Evolutionary conservation across 177 flowering plant species (phyloP).

Genomic region (Telopea speciosissima): DNA sequence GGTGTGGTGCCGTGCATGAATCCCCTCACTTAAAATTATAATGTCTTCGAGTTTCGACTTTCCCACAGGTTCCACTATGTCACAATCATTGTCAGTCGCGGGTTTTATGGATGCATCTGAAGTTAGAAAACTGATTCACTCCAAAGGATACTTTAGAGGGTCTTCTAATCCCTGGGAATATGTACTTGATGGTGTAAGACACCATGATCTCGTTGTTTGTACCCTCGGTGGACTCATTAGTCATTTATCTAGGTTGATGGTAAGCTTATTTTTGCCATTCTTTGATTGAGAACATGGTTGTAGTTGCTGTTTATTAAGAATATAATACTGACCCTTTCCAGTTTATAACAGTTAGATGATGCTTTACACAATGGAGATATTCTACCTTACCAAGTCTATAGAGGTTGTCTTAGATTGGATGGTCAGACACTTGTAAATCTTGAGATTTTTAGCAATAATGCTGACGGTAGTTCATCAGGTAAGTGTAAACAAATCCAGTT

Average conservation of each 20-base stretch:
- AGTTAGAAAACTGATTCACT: slow-evolving; percentile 52
- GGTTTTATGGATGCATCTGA: slow-evolving; percentile 56
- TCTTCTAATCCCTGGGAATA: slow-evolving; percentile 36
- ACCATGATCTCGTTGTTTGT: slow-evolving; percentile 44
- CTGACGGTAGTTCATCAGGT: slow-evolving; percentile 84
- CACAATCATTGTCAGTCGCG: slow-evolving; percentile 35
- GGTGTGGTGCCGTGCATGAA: too few relatives aligned
- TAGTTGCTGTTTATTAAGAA: slow-evolving; percentile 5
- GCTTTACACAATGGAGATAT: slow-evolving; percentile 69
- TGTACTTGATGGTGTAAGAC: slow-evolving; percentile 38
- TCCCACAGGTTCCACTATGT: slow-evolving; percentile 43
- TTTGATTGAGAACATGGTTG: background rate
- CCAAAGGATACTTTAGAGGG: slow-evolving; percentile 62
- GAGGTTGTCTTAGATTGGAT: slow-evolving; percentile 83
- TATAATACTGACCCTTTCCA: slow-evolving; percentile 1
- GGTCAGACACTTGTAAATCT: slow-evolving; percentile 97
- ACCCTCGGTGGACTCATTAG: slow-evolving; percentile 78
- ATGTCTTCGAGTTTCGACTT: slow-evolving; percentile 2
- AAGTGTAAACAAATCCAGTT: slow-evolving; percentile 19
- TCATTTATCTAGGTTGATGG: slow-evolving; percentile 82
- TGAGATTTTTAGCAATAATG: slow-evolving; percentile 80
- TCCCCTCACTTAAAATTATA: background rate
- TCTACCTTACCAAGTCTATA: slow-evolving; percentile 65
- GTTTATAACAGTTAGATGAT: slow-evolving; percentile 62
- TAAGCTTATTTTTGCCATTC: slow-evolving; percentile 23